Evolutionary conservation across 2,329 filamentous ascomycete genomes (phyloP), one percentile per base, ranked within the genome.

Genomic region (Gaeumannomyces sp.): DNA sequence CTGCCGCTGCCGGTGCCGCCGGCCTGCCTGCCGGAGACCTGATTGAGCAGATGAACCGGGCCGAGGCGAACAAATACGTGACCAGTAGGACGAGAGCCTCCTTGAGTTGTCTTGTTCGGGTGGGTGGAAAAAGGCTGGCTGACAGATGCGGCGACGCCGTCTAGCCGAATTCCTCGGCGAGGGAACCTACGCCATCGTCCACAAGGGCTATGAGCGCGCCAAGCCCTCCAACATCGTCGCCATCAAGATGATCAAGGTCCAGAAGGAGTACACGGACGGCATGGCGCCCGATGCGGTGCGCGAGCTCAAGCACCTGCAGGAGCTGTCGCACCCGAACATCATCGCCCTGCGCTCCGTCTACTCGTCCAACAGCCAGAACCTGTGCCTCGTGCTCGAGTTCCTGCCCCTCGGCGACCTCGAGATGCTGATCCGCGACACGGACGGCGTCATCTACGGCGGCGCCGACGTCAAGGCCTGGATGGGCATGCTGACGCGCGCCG

Each of bases 401-500:
- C 84, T 98, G 4, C 93, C 94, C 0, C 86, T 92, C n/a, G 94
- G 95, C 69, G 95, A 99, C 77, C 84, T 99, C 33, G 92, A 98
- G 77, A 92, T 93, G 84, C 85, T 99, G 66, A 96, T 97, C 75
- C 91, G 92, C 75, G 93, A 98, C 77, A 87, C 85, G 35, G 85
- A 89, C 60, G 81, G 81, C 64, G 89, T 97, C 60, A 86, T 88
- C 64, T 98, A 98, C 76, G 91, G 91, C 67, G 86, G 87, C 14
- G 90, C 91, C 25, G 95, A 99, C 76, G 93, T 98, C 76, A 99
- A 99, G 76, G 90, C 93, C 22, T 99, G 95, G 95, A 96, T 97
- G 89, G 91, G 91, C 68, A 98, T 98, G 95, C 84, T 98, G n/a
- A 86, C 85, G 33, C 88, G 94, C 58, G 95, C 91, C 31, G 87